Percentiles rank a stretch among this genome's conserved stretches.
Evolutionary conservation across 306 rosid genomes (phyloP).

Genomic region (Gastrolobium villosum): DNA sequence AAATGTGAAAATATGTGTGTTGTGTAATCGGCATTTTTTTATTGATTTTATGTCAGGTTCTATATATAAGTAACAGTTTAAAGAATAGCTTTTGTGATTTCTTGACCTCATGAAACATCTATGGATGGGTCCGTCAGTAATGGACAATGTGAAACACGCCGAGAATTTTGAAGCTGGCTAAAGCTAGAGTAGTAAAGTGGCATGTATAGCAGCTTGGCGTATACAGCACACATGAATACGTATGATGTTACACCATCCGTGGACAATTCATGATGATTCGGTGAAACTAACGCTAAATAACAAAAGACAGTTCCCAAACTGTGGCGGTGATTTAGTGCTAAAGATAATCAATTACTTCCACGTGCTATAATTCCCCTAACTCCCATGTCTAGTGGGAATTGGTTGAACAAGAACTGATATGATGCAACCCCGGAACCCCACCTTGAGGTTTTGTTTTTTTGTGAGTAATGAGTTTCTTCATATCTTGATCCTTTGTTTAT

Average conservation of each 20-base stretch:
- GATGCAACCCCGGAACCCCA: conserved; percentile 13
- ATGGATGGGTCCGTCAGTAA: neutral
- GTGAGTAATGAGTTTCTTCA: neutral
- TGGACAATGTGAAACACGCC: neutral
- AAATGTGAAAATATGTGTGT: no score
- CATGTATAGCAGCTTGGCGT: neutral
- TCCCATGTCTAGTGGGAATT: neutral
- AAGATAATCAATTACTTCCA: conserved; percentile 31
- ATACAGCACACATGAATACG: no score
- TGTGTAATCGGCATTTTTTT: neutral
- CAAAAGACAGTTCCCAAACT: conserved; percentile 3
- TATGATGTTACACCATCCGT: neutral
- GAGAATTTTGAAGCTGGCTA: neutral
- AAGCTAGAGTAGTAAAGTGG: conserved; percentile 4
- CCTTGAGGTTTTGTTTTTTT: no score
- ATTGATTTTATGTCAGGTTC: neutral
- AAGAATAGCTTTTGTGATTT: neutral
- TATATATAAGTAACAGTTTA: neutral
- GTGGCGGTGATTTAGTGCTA: conserved; percentile 20
- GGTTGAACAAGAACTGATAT: neutral
- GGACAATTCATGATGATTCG: neutral
- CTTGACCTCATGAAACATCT: neutral
- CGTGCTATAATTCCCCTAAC: neutral
- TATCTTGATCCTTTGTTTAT: neutral
- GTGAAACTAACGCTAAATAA: conserved; percentile 13